Evolutionary conservation across 2,329 filamentous ascomycete species (phyloP).

Genomic region (Botrytis deweyae): DNA sequence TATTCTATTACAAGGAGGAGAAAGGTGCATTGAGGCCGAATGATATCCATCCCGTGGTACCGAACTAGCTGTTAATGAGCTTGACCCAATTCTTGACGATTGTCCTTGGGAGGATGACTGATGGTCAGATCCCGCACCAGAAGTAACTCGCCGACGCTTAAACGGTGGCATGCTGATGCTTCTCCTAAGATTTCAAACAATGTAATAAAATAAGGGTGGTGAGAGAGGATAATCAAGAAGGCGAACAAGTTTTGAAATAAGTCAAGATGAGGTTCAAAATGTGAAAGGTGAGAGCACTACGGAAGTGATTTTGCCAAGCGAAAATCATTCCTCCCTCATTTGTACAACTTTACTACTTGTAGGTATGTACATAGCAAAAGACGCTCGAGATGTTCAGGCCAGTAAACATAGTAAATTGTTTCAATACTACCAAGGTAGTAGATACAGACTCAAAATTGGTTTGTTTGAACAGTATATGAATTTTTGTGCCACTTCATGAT

Average conservation of each 20-base stretch:
- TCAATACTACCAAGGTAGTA: neutral
- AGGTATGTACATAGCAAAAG: neutral
- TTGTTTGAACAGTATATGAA: neutral
- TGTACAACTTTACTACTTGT: slow-evolving; percentile 3
- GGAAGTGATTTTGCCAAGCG: slow-evolving; percentile 2
- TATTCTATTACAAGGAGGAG: slow-evolving; percentile 26
- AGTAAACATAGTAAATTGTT: neutral
- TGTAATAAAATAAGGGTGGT: neutral
- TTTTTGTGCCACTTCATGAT: slow-evolving; percentile 5
- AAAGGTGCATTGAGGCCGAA: slow-evolving; percentile 29
- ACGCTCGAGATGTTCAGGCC: neutral
- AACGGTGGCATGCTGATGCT: slow-evolving; percentile 22
- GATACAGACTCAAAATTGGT: neutral
- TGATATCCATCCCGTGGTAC: slow-evolving; percentile 22
- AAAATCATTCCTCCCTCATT: neutral
- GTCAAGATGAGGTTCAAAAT: neutral
- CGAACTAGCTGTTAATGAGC: slow-evolving; percentile 29
- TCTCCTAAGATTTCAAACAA: neutral
- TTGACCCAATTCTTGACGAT: slow-evolving; percentile 23
- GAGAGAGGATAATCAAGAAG: neutral
- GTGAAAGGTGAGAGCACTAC: slow-evolving; percentile 1
- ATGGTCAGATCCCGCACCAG: slow-evolving; percentile 21
- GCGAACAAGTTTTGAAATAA: neutral
- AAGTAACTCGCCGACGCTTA: slow-evolving; percentile 32
- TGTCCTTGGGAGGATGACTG: slow-evolving; percentile 24